Evolutionary conservation across 2,329 filamentous ascomycete species (phyloP).

Genomic region (Apiospora pterosperma): DNA sequence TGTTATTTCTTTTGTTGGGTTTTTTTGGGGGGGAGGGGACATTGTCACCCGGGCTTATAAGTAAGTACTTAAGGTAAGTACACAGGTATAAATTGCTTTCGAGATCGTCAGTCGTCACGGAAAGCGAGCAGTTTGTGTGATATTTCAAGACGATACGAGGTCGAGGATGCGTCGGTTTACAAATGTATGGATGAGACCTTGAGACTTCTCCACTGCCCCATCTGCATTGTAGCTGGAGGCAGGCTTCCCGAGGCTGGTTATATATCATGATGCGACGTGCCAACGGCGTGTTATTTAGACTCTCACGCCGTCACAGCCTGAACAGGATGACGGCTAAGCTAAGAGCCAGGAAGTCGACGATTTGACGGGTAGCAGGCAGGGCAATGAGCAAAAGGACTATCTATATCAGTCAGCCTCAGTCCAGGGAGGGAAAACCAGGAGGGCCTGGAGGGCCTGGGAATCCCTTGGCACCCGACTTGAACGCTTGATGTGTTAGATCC

Average conservation of each 20-base stretch:
- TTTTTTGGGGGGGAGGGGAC: not conserved
- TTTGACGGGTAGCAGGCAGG: not conserved
- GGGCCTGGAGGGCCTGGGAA: not conserved
- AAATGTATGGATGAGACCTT: not conserved
- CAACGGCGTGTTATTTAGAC: not conserved
- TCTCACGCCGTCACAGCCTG: not conserved
- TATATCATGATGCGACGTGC: not conserved
- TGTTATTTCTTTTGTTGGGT: not conserved
- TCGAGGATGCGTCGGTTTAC: not conserved
- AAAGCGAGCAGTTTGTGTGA: not conserved
- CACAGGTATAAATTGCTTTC: not conserved
- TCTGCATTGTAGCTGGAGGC: not conserved
- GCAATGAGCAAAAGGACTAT: not conserved
- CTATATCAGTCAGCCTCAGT: not conserved
- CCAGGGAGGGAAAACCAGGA: not conserved
- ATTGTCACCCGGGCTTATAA: not conserved
- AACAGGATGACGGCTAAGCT: not conserved
- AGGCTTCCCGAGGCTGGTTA: not conserved
- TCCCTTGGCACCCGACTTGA: not conserved
- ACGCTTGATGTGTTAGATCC: too few species aligned
- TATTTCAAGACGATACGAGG: not conserved
- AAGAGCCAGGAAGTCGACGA: not conserved
- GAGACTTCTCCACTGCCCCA: not conserved
- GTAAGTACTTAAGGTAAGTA: not conserved
- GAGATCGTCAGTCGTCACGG: not conserved